Percentiles rank a stretch among this genome's conserved stretches.
Evolutionary conservation across 495 filamentous ascomycete species (phyloP).

Genomic region (Aspergillus affinis): DNA sequence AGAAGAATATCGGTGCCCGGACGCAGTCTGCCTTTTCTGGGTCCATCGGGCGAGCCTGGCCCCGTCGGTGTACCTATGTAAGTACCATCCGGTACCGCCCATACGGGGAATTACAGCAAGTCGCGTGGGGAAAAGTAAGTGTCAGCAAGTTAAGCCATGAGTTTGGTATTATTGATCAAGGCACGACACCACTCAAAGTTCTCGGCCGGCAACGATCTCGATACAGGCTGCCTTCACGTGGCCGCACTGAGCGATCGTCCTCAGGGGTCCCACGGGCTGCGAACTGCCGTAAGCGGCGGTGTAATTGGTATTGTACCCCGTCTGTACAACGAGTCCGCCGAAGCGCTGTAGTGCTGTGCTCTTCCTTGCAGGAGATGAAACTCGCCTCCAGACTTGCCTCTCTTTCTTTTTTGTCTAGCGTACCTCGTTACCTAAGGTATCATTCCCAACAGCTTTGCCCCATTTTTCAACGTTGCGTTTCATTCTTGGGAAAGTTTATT

Average conservation of each 20-base stretch:
- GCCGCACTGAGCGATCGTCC: conserved; percentile 24
- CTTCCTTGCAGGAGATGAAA: conserved; percentile 6
- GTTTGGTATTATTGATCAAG: no score
- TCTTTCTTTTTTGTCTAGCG: neutral
- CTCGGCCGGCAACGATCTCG: conserved; percentile 22
- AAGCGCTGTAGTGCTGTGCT: neutral
- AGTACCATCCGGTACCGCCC: no score
- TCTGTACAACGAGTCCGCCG: neutral
- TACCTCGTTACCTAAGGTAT: no score
- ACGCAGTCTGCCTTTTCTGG: no score
- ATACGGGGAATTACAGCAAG: no score
- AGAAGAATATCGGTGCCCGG: neutral
- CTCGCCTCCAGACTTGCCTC: neutral
- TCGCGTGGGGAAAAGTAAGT: neutral
- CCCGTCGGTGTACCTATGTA: no score
- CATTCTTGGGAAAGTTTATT: neutral
- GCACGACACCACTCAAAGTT: conserved; percentile 6
- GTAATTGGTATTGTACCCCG: conserved; percentile 8
- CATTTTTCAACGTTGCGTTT: neutral
- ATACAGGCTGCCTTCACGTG: conserved; percentile 27
- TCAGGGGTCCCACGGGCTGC: conserved; percentile 28
- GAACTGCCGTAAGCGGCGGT: conserved; percentile 19
- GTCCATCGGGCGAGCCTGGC: no score
- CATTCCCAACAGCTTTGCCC: no score
- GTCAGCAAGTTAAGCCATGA: no score